phyloP scores from a whole-genome alignment of 2,329 filamentous ascomycete genomes.

The Domatiomyces globalis region DNA sequence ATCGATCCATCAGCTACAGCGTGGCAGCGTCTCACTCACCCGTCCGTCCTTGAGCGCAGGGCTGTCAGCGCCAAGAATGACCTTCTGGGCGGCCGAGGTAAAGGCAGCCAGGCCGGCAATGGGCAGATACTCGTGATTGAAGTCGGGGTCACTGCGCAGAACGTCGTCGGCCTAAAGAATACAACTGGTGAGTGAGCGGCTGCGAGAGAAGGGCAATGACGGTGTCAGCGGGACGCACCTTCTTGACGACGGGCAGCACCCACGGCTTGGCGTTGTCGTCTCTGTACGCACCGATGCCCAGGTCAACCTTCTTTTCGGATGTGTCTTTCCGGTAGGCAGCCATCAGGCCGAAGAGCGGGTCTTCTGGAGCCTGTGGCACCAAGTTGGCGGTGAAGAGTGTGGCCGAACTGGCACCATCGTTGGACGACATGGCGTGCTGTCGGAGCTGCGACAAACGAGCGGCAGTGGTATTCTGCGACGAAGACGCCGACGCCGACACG shows the following conservation, averaged over 20 bases:
- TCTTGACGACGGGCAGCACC: conserved; percentile 90
- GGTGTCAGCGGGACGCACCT: conserved; percentile 41
- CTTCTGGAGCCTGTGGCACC: conserved; percentile 83
- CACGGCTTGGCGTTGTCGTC: conserved; percentile 94
- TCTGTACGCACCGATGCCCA: conserved; percentile 90
- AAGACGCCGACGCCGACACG: conserved; percentile 29
- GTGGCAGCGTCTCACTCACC: conserved; percentile 26
- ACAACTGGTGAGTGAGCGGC: background rate
- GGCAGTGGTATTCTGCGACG: conserved; percentile 26
- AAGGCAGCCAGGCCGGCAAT: conserved; percentile 80
- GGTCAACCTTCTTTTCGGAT: conserved; percentile 68
- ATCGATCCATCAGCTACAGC: too few species aligned
- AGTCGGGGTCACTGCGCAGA: conserved; percentile 70
- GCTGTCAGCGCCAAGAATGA: conserved; percentile 68
- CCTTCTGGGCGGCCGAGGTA: conserved; percentile 77
- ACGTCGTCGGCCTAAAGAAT: conserved; percentile 66
- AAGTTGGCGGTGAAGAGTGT: conserved; percentile 61
- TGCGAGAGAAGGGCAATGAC: background rate
- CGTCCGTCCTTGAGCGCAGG: conserved; percentile 75
- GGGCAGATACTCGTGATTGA: conserved; percentile 97
- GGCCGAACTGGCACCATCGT: conserved; percentile 27
- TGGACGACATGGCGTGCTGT: conserved; percentile 37
- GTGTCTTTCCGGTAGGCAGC: conserved; percentile 71
- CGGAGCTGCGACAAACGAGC: conserved; percentile 47
- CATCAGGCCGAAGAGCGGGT: conserved; percentile 88